Base-by-base conservation (phyloP, 495 filamentous ascomycete genomes). In the Bacidia gigantensis region DNA sequence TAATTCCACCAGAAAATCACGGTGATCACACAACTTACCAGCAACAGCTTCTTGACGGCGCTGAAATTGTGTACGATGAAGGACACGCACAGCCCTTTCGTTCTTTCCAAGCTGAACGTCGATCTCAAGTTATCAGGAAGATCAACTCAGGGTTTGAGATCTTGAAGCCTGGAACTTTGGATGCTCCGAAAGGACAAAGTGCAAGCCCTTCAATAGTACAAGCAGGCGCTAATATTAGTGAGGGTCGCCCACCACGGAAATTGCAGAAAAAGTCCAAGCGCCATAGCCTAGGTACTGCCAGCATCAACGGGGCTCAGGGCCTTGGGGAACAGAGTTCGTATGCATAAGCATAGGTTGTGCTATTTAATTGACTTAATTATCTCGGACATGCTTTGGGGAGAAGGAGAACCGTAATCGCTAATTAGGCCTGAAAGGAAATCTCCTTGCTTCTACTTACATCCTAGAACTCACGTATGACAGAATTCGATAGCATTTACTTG, bases 71-170 rank as follows among this genome's bases (percentile, higher is more conserved):
- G 11, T 46, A 58, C 11, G 17, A 44, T 20, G 39, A 54, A 9
- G 47, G 32, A 22, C 52, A 48, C 39, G 20, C 39, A 14, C 40
- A 58, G 23, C 47, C 56, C 22, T 38, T 54, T 24, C 26, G 35
- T 9, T 24, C 48, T 3, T 48, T 48, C 21, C 45, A 54, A 38
- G 41, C 38, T 3, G 45, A 52, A 9, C 26, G 46, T 26, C 50
- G 54, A 46, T 46, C 58, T 5, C 51, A 60, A 38, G 47, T 58
- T 5, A 54, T 75, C 1, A 69, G 80, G 14, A 75, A 72, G 53
- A 74, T 81, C 14, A 82, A 82, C 54, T 70, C 72, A 10, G 79
- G 80, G 3, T 82, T 83, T 53, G 74, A 81, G 58, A 67, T 83
- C 38, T 61, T 82, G 0, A 70, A 69, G 24, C 77, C 77, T 14